Evolutionary conservation across 192 early-diverging fungal genomes (phyloP).

Genomic region (Podila horticola): DNA sequence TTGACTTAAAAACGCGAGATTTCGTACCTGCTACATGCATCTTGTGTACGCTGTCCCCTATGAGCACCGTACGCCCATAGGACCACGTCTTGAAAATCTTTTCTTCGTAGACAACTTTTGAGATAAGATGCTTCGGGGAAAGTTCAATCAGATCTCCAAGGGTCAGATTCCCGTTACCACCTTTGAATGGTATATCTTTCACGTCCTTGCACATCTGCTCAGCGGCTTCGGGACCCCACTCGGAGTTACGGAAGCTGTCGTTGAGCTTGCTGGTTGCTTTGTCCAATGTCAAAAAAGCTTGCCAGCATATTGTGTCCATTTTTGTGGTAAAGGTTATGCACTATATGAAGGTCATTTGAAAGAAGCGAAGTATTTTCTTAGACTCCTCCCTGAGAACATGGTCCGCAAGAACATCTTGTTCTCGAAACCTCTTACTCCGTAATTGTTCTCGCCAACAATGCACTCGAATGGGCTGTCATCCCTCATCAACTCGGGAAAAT

Average conservation of each 20-base stretch:
- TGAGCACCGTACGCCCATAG: neutral
- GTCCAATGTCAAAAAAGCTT: neutral
- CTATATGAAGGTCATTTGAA: neutral
- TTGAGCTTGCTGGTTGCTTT: neutral
- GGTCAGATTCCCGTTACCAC: neutral
- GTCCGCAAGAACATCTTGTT: too few species aligned
- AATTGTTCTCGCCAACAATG: neutral
- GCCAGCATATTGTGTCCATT: conserved; percentile 5
- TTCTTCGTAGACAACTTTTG: conserved; percentile 19
- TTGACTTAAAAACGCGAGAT: too few species aligned
- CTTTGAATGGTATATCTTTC: neutral
- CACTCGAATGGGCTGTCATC: conserved; percentile 1
- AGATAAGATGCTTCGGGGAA: conserved; percentile 5
- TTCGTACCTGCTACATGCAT: neutral
- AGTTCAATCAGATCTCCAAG: conserved; percentile 7
- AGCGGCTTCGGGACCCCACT: conserved; percentile 13
- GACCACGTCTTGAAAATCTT: conserved; percentile 21
- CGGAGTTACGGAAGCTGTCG: neutral
- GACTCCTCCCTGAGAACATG: too few species aligned
- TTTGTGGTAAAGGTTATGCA: conserved; percentile 9
- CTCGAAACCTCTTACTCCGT: neutral
- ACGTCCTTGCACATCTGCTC: conserved; percentile 11
- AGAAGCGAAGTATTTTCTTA: neutral
- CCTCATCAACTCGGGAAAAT: neutral
- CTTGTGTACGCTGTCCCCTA: conserved; percentile 1